phyloP scores from a whole-genome alignment of 108 stramenopile genomes.

The Schizochytrium sp. region DNA sequence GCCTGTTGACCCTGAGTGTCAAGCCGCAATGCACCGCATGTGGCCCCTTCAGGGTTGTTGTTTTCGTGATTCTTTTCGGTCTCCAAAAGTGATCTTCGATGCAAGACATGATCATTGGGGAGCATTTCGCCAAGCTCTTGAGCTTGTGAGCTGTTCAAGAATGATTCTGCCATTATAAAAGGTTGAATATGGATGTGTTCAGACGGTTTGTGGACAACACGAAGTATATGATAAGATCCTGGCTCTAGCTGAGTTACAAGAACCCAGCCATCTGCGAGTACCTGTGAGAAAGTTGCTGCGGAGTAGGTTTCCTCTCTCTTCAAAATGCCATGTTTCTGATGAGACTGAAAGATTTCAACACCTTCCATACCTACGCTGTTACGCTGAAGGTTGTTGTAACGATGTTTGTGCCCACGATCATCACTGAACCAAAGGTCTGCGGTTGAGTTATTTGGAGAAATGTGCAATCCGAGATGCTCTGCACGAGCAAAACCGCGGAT shows the following conservation, averaged over 20 bases:
- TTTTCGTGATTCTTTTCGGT: not conserved
- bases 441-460: not conserved
- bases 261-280: not conserved
- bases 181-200: not conserved
- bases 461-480: not conserved
- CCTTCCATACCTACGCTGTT: not conserved
- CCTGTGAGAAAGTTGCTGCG: not conserved
- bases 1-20: not conserved
- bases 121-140: not conserved
- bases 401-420: not conserved
- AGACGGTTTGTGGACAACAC: not conserved
- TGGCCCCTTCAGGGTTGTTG: too few relatives aligned
- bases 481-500: not conserved
- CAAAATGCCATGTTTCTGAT: not conserved
- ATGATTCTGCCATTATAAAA: not conserved
- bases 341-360: not conserved
- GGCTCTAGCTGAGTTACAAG: not conserved
- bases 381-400: not conserved
- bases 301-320: not conserved
- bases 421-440: not conserved
- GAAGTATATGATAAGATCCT: not conserved
- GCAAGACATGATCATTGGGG: not conserved
- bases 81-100: not conserved
- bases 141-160: not conserved
- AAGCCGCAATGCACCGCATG: not conserved